Evolutionary conservation across 208 protist genomes (phyloP), one percentile per base, ranked within the genome.

Genomic region (Leishmania major): DNA sequence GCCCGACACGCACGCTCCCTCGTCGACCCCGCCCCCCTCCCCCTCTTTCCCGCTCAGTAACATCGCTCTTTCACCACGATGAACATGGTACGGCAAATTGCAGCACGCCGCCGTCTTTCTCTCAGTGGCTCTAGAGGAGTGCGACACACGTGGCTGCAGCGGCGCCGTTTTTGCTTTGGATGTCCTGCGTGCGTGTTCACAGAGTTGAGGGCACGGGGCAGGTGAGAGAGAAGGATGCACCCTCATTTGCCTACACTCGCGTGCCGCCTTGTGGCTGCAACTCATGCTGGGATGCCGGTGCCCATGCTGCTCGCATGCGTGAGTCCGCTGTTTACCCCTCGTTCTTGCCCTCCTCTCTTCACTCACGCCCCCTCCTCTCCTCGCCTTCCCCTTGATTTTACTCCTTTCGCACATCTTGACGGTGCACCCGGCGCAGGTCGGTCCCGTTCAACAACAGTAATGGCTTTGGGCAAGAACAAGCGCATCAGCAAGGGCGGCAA

Each of bases 391-490:
- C 31, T 49, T 37, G 22, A 10, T 43, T 19, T 19, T 47, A 25
- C 37, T 55, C 22, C 28, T 76, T 19, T 35, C 22, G 22, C 37
- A 31, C 66, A 47, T 45, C 66, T n/a, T 47, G 19, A 71, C 66
- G 31, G 22, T 49, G 15, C 22, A 28, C 22, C 7, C 37, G 13
- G 66, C 66, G 31, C 40, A 71, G 66, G 66, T 71, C 66, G 66
- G 66, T 71, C 40, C 11, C 66, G 66, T 71, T 47, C 22, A 17
- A 71, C 6, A 37, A n/a, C 13, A 45, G 37, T 89, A 37, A 37
- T 37, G 35, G 35, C 35, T 0, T 37, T 37, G 35, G 35, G 35
- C 35, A 37, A 37, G 35, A 37, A 37, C 35, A 37, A 37, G 35
- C 35, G 35, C 35, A 37, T 37, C 35, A 37, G 35, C 35, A 37